Evolutionary conservation across 306 rosid genomes (phyloP).

Genomic region (Hippophae rhamnoides): DNA sequence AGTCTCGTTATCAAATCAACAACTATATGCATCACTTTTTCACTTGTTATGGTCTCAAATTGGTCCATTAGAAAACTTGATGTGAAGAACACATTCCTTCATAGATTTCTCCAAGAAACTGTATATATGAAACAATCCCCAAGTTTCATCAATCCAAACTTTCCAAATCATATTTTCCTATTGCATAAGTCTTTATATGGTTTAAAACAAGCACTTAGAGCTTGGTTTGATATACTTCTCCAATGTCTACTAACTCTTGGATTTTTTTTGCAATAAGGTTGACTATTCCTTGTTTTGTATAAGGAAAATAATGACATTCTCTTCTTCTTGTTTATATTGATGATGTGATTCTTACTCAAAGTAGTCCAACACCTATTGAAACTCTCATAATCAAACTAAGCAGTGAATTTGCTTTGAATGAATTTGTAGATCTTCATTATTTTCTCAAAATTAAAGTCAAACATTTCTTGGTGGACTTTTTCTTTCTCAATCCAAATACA

Average conservation of each 20-base stretch:
- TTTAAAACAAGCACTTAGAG: not conserved
- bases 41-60: fast-evolving
- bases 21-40: not conserved
- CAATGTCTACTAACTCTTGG: not conserved
- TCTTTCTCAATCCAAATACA: too few relatives aligned
- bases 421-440: not conserved
- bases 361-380: not conserved
- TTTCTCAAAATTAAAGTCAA: not conserved
- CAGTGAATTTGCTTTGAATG: not conserved
- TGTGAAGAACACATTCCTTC: not conserved
- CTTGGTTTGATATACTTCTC: too few relatives aligned
- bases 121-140: not conserved
- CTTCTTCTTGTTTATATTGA: not conserved
- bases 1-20: not conserved
- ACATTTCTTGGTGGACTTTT: not conserved
- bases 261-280: not conserved
- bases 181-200: not conserved
- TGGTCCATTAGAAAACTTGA: not conserved
- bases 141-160: not conserved
- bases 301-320: too few relatives aligned
- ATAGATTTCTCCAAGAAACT: not conserved
- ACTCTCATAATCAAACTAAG: not conserved
- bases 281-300: too few relatives aligned
- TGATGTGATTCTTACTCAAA: not conserved
- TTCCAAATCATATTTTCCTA: not conserved